Conservation (phyloP, 345 rosid species). For the Cardamine occulta region DNA sequence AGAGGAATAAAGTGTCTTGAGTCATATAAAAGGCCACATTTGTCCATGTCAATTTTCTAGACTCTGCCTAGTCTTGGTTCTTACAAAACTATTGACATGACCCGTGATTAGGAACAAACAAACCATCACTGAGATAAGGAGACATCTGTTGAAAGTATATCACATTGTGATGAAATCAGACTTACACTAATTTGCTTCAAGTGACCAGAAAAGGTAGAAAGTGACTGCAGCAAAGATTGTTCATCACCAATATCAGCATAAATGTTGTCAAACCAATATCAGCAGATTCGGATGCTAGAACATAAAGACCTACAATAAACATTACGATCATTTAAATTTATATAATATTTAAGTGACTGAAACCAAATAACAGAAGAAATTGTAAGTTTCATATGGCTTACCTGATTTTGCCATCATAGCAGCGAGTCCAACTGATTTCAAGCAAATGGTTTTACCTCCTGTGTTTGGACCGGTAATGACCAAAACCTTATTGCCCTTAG, state of each 20-base stretch:
- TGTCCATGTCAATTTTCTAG: too few relatives aligned
- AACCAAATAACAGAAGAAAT: neutral
- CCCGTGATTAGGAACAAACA: too few relatives aligned
- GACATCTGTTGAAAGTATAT: conserved; percentile 12
- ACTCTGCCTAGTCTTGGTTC: neutral
- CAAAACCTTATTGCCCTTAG: conserved; percentile 70
- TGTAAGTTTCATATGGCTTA: conserved; percentile 26
- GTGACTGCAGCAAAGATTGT: conserved; percentile 85
- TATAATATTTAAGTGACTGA: neutral
- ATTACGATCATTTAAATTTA: neutral
- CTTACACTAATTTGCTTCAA: conserved; percentile 89
- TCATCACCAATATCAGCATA: conserved; percentile 98
- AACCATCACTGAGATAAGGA: too few relatives aligned
- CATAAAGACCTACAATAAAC: conserved; percentile 70
- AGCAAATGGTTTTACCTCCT: conserved; percentile 92
- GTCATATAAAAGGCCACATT: neutral
- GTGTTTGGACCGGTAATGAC: conserved; percentile 96
- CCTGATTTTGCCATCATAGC: conserved; percentile 98
- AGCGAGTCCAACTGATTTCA: conserved; percentile 92
- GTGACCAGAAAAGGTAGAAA: conserved; percentile 96
- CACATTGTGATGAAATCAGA: neutral
- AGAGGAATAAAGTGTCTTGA: neutral
- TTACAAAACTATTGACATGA: neutral
- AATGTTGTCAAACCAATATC: conserved; percentile 91
- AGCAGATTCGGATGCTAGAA: conserved; percentile 85